Evolutionary conservation across 2,329 filamentous ascomycete genomes (phyloP).

Genomic region (Xylariales sp.): DNA sequence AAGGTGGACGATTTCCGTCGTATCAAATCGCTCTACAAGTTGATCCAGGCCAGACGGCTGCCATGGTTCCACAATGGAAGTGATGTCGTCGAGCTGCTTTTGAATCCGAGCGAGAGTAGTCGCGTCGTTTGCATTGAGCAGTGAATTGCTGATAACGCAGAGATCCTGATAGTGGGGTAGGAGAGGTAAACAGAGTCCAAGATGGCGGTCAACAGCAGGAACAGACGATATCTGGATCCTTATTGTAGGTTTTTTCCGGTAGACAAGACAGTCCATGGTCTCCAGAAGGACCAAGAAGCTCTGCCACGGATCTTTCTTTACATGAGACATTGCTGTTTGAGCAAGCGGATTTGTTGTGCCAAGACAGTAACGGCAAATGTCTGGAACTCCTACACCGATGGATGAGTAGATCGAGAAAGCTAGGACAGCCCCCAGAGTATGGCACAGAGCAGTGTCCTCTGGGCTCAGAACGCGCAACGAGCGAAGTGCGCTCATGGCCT

Average conservation of each 20-base stretch:
- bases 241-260: slow-evolving; percentile 17
- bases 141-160: slow-evolving; percentile 18
- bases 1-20: slow-evolving; percentile 18
- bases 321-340: slow-evolving; percentile 8
- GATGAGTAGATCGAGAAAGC: slow-evolving; percentile 19
- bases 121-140: slow-evolving; percentile 10
- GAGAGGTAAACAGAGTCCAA: slow-evolving; percentile 20
- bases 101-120: slow-evolving; percentile 10
- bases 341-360: slow-evolving; percentile 14
- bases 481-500: slow-evolving; percentile 16
- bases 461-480: slow-evolving; percentile 14
- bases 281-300: slow-evolving; percentile 19
- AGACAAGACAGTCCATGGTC: slow-evolving; percentile 20
- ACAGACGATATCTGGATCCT: slow-evolving; percentile 9
- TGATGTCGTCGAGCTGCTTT: slow-evolving; percentile 16
- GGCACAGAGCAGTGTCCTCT: slow-evolving; percentile 17
- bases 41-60: slow-evolving; percentile 15
- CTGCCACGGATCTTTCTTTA: slow-evolving; percentile 11
- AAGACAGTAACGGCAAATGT: slow-evolving; percentile 19
- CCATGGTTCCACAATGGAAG: slow-evolving; percentile 16
- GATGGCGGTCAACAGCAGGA: slow-evolving; percentile 13
- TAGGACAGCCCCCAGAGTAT: slow-evolving; percentile 15
- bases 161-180: slow-evolving; percentile 22
- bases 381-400: slow-evolving; percentile 18
- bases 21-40: slow-evolving; percentile 13